Conservation (phyloP, 2,329 filamentous ascomycete species). For the Ascochyta viciae-villosae region DNA sequence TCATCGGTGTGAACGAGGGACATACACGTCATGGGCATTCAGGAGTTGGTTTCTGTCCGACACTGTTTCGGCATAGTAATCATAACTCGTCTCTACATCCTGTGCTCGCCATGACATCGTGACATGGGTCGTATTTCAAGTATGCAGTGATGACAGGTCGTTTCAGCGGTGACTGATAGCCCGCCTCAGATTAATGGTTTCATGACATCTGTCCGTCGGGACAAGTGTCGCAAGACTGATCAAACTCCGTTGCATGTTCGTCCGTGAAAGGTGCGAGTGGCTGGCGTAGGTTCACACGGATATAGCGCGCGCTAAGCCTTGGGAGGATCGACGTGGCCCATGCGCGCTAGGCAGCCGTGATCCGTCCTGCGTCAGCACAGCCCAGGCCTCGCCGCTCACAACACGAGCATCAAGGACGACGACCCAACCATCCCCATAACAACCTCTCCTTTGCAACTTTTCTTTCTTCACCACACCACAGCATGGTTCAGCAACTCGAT, state of each 20-base stretch:
- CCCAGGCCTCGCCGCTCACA: constrained; percentile 26
- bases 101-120: background rate
- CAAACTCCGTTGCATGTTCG: constrained; percentile 6
- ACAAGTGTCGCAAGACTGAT: background rate
- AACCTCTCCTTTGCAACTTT: constrained; percentile 10
- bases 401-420: constrained; percentile 16
- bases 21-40: constrained; percentile 11
- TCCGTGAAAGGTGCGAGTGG: constrained; percentile 4
- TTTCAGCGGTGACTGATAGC: background rate
- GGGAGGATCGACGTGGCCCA: constrained; percentile 9
- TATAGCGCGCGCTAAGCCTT: constrained; percentile 26
- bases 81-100: background rate
- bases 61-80: constrained; percentile 15
- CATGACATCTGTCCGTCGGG: background rate
- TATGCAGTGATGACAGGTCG: background rate
- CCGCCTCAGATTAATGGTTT: background rate
- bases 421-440: constrained; percentile 3
- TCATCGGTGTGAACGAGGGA: constrained; percentile 1
- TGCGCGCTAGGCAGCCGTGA: constrained; percentile 22
- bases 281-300: constrained; percentile 19
- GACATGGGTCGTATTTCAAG: background rate
- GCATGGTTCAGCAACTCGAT: constrained; percentile 6
- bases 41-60: constrained; percentile 14
- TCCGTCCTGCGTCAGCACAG: constrained; percentile 22
- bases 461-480: constrained; percentile 9